Percentiles rank a stretch among this genome's conserved stretches.
These are phyloP conservation scores for Aspergillus transmontanensis DNA, from an alignment of 2,329 filamentous ascomycete genomes.

Conservation along the genomic window DNA sequence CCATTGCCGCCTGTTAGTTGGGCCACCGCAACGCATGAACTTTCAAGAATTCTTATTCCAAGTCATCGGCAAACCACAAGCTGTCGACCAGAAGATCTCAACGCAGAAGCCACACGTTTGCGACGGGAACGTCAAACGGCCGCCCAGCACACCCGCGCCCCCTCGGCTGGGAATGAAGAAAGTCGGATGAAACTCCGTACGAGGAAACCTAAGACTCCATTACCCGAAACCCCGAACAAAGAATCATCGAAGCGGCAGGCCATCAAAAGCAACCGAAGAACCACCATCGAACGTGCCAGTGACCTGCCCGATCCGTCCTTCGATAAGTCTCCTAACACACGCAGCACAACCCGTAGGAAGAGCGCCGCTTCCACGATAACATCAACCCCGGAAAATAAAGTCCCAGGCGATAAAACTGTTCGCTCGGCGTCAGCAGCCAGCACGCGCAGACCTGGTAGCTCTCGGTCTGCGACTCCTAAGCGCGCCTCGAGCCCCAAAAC, in stretches of 20 bases:
- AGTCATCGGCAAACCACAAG: conserved; percentile 73
- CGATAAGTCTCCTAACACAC: conserved; percentile 26
- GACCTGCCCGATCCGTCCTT: conserved; percentile 43
- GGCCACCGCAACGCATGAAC: conserved; percentile 79
- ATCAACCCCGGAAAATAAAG: not conserved
- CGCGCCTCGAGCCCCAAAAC: conserved; percentile 38
- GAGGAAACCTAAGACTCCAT: conserved; percentile 58
- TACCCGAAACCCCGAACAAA: conserved; percentile 54
- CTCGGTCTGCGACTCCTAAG: conserved; percentile 46
- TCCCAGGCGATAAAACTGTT: not conserved
- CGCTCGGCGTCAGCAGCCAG: conserved; percentile 38
- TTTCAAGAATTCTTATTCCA: conserved; percentile 82
- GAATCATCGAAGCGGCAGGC: conserved; percentile 56
- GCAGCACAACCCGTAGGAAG: conserved; percentile 29
- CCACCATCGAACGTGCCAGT: conserved; percentile 61
- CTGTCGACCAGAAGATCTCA: conserved; percentile 76
- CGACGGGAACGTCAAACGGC: conserved; percentile 66
- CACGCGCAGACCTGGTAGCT: conserved; percentile 63
- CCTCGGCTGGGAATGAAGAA: conserved; percentile 40
- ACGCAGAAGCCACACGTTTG: conserved; percentile 65
- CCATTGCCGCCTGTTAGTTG: conserved; percentile 83
- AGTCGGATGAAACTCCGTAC: conserved; percentile 74
- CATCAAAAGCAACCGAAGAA: conserved; percentile 57
- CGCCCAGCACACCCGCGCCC: conserved; percentile 44
- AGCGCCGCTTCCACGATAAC: conserved; percentile 25